Evolutionary conservation across 2,329 filamentous ascomycete species (phyloP).

Genomic region (Didymella pinodella): DNA sequence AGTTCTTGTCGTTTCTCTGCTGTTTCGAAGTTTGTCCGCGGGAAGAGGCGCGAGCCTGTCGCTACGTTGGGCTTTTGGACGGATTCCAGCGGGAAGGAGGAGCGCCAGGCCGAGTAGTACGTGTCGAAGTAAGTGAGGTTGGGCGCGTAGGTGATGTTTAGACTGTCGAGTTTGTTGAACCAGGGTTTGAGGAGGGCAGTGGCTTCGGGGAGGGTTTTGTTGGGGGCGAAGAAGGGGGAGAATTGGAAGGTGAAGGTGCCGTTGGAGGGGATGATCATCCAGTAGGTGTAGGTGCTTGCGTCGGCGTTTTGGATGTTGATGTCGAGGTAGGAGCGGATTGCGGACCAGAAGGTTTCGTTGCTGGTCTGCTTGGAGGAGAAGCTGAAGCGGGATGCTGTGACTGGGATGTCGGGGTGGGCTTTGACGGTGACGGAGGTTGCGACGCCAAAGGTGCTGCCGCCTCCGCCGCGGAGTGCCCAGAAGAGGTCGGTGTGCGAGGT

Average conservation of each 20-base stretch:
- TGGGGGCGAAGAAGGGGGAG: conserved; percentile 47
- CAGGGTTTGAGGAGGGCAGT: conserved; percentile 44
- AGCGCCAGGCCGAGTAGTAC: conserved; percentile 45
- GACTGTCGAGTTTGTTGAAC: conserved; percentile 39
- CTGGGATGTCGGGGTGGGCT: conserved; percentile 45
- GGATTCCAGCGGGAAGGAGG: conserved; percentile 47
- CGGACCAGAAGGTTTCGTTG: conserved; percentile 49
- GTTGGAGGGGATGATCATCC: conserved; percentile 43
- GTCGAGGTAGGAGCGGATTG: conserved; percentile 41
- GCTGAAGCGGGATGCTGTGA: conserved; percentile 43
- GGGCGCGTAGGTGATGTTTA: conserved; percentile 44
- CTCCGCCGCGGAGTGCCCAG: conserved; percentile 49
- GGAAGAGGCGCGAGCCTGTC: conserved; percentile 46
- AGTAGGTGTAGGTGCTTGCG: conserved; percentile 48
- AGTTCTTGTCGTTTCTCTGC: conserved; percentile 44
- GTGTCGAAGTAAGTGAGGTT: conserved; percentile 46
- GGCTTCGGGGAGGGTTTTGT: conserved; percentile 43
- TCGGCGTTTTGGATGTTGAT: conserved; percentile 48
- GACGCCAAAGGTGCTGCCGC: conserved; percentile 47
- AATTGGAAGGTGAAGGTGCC: conserved; percentile 46
- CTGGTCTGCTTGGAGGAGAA: conserved; percentile 43
- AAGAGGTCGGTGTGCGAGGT: conserved; percentile 45
- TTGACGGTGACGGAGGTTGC: conserved; percentile 47
- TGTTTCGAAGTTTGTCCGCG: conserved; percentile 45
- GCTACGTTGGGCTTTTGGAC: conserved; percentile 46